Conservation (phyloP, 2,329 filamentous ascomycete genomes). For the Dothiorella sarmentorum region DNA sequence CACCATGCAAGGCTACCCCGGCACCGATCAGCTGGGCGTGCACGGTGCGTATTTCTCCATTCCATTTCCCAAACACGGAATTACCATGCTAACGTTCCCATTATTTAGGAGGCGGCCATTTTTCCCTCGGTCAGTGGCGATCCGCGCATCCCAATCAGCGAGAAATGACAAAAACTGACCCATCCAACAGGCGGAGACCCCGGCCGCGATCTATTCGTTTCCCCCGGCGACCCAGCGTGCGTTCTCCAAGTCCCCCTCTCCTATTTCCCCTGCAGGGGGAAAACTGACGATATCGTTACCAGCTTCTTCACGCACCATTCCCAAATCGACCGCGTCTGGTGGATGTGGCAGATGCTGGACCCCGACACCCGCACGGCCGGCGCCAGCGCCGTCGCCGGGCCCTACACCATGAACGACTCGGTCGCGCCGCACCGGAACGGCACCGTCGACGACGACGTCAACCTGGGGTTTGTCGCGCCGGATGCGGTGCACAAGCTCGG, state of each 20-base stretch:
- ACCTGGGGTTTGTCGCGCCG: constrained; percentile 26
- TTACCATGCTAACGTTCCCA: constrained; percentile 22
- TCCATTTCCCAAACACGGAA: too few species aligned
- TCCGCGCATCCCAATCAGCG: constrained; percentile 29
- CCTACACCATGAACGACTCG: constrained; percentile 43
- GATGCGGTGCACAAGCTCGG: constrained; percentile 33
- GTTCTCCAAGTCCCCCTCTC: neutral
- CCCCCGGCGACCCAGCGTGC: constrained; percentile 43
- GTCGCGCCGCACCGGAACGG: constrained; percentile 43
- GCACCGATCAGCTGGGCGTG: constrained; percentile 39
- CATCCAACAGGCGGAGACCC: constrained; percentile 38
- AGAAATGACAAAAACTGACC: neutral
- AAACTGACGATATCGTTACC: neutral
- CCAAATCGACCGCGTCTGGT: constrained; percentile 48
- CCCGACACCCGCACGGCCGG: constrained; percentile 28
- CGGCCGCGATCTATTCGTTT: constrained; percentile 45
- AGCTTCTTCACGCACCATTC: constrained; percentile 42
- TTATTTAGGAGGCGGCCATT: constrained; percentile 49
- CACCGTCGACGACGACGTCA: constrained; percentile 42
- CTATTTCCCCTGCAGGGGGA: too few species aligned
- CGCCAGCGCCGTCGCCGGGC: constrained; percentile 38
- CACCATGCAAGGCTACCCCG: constrained; percentile 36
- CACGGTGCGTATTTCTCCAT: too few species aligned
- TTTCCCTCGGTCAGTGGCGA: constrained; percentile 39
- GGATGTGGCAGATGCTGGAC: constrained; percentile 51